A percentile compares a stretch with the other conserved stretches of the same genome.
Evolutionary conservation across 495 filamentous ascomycete genomes (phyloP).

Genomic region (Penicillium paxilli): DNA sequence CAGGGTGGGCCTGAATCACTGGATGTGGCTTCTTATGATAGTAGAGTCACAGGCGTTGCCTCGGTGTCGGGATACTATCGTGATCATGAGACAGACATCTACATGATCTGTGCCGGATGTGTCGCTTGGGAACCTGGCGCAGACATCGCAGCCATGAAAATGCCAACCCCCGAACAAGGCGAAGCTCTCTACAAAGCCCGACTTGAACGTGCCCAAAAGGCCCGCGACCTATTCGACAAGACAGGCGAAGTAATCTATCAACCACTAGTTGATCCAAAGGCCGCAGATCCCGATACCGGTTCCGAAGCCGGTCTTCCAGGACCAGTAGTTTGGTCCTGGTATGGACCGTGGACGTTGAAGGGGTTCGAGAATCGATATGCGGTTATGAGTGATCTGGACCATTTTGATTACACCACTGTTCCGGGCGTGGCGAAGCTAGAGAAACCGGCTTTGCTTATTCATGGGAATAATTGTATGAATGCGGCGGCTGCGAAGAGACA

Average conservation of each 20-base stretch:
- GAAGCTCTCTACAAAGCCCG: constrained; percentile 21
- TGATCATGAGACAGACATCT: constrained; percentile 25
- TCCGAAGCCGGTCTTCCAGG: constrained; percentile 21
- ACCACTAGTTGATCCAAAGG: constrained; percentile 21
- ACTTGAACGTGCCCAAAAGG: constrained; percentile 17
- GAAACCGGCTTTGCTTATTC: constrained; percentile 22
- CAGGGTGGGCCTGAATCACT: constrained; percentile 22
- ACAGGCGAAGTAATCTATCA: constrained; percentile 24
- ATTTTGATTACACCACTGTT: constrained; percentile 22
- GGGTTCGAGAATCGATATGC: constrained; percentile 24
- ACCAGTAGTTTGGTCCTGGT: constrained; percentile 25
- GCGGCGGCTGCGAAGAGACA: constrained; percentile 21
- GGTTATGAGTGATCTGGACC: constrained; percentile 24
- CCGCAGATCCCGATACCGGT: constrained; percentile 19
- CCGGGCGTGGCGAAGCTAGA: constrained; percentile 21
- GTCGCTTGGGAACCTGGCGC: constrained; percentile 18
- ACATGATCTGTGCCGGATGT: constrained; percentile 27
- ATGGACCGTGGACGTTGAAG: constrained; percentile 25
- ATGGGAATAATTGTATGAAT: constrained; percentile 26
- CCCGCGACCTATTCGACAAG: constrained; percentile 18
- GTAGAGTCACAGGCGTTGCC: constrained; percentile 19
- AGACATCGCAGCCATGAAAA: constrained; percentile 17
- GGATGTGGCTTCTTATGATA: constrained; percentile 24
- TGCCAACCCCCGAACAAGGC: constrained; percentile 22
- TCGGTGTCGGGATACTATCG: constrained; percentile 24